phyloP scores from a whole-genome alignment of 2,329 filamentous ascomycete species.

The Chaetomiaceae sp. region DNA sequence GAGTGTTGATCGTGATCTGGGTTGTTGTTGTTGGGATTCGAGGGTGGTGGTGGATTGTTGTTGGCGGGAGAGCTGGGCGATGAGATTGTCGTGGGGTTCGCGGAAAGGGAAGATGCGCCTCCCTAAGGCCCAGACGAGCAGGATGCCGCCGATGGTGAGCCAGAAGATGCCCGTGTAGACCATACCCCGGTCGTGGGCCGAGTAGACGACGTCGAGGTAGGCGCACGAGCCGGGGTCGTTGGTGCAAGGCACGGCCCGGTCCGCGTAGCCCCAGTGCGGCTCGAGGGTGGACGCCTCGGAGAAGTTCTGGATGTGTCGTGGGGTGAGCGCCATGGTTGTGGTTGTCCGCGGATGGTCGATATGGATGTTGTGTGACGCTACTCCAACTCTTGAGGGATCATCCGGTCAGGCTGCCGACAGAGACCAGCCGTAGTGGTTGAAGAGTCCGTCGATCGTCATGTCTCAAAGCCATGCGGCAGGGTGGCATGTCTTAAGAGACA shows the following conservation, averaged over 20 bases:
- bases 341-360: neutral
- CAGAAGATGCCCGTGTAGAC: slow-evolving; percentile 49
- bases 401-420: too few species aligned
- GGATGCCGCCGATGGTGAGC: slow-evolving; percentile 41
- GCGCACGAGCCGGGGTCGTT: slow-evolving; percentile 45
- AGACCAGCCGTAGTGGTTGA: neutral
- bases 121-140: slow-evolving; percentile 40
- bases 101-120: slow-evolving; percentile 24
- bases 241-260: slow-evolving; percentile 42
- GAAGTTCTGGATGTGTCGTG: slow-evolving; percentile 40
- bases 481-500: neutral
- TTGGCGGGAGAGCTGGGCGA: slow-evolving; percentile 14
- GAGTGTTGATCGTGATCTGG: neutral
- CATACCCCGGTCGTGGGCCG: slow-evolving; percentile 46
- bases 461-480: neutral
- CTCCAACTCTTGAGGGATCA: too few species aligned
- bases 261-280: slow-evolving; percentile 46
- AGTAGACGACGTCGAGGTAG: slow-evolving; percentile 50
- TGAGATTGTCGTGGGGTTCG: slow-evolving; percentile 9
- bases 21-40: neutral
- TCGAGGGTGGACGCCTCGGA: slow-evolving; percentile 33
- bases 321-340: slow-evolving; percentile 11
- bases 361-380: too few species aligned
- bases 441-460: neutral
- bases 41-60: neutral